Evolutionary conservation across 495 filamentous ascomycete genomes (phyloP), one percentile per base, ranked within the genome.

Genomic region (Hypomontagnella monticulosa): DNA sequence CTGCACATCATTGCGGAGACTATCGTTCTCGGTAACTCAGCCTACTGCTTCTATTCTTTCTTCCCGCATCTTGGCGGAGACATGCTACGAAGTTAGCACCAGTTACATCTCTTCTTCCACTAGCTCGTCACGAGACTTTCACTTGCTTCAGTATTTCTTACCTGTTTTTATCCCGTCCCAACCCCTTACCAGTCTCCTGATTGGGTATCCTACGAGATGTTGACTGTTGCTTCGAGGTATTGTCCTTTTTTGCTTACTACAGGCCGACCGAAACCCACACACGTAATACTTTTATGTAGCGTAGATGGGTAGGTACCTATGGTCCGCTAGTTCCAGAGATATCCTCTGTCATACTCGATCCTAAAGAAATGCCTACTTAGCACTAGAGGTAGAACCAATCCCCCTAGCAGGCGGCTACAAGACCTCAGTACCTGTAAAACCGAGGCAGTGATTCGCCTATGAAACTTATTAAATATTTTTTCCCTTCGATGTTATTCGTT

Each of bases 1-100:
- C 59, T 69, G 66, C 66, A 38, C 60, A 63, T 63, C 66, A 69
- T 69, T 69, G 66, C 66, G 66, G 66, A 63, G 59, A 47, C 38
- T 27, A 55, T 42, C 44, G 40, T 48, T 23, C 37, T 46, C 36
- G 12, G 15, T 18, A 44, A 19, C 36, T 48, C 14, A 43, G 40
- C 55, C 51, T 55, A 20, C 49, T 54, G 15, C 30, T 66, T 56
- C 33, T 61, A 36, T 61, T 52, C 51, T 56, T 52, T 60, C 43
- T 55, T 33, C 57, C 57, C 52, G 34, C 53, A 54, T 42, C 41
- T 42, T 36, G n/a, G 19, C 32, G 15, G 1, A 50, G 34, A 33
- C 2, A 38, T 19, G 23, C 37, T 20, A 19, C 16, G 27, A 34
- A 53, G 15, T 38, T 19, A 43, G 12, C 16, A 15, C 40, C 12